phyloP scores from a whole-genome alignment of 2,329 filamentous ascomycete species.

The Neofusicoccum kwambonambiense region DNA sequence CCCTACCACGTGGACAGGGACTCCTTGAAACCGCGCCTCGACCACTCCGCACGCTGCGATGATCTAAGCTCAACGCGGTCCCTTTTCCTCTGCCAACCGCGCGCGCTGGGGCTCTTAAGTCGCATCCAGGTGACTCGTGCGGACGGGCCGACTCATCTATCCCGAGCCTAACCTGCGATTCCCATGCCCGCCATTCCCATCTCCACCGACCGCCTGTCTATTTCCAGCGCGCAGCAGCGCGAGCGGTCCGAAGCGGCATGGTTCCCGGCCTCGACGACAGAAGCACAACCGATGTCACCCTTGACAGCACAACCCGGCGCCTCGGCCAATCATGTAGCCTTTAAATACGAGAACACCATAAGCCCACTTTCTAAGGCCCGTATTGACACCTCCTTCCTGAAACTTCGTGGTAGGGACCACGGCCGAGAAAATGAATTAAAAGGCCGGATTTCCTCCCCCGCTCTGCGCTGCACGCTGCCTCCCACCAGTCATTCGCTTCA shows the following conservation, averaged over 20 bases:
- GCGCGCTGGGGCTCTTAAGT: too few relatives aligned
- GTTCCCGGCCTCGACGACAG: not conserved
- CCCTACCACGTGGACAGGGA: too few relatives aligned
- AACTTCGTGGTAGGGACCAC: not conserved
- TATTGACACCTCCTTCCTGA: conserved; percentile 3
- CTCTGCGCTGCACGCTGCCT: not conserved
- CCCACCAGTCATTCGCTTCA: not conserved
- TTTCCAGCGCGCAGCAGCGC: not conserved
- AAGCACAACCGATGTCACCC: not conserved
- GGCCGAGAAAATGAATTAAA: not conserved
- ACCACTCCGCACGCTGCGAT: too few relatives aligned
- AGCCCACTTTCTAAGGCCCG: not conserved
- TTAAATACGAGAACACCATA: conserved; percentile 5
- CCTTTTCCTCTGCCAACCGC: too few relatives aligned
- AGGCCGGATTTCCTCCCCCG: not conserved
- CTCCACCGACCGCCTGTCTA: too few relatives aligned
- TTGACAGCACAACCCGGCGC: not conserved
- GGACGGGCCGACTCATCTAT: too few relatives aligned
- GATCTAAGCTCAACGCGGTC: too few relatives aligned
- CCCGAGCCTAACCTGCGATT: too few relatives aligned
- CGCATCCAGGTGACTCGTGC: too few relatives aligned
- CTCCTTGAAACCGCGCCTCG: too few relatives aligned
- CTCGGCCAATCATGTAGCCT: not conserved
- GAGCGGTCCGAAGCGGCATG: not conserved
- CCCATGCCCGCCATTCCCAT: too few relatives aligned